Evolutionary conservation across 1,139 yeast species (phyloP), one percentile per base, ranked within the genome.

Genomic region (Entelexis sorbosivorans): DNA sequence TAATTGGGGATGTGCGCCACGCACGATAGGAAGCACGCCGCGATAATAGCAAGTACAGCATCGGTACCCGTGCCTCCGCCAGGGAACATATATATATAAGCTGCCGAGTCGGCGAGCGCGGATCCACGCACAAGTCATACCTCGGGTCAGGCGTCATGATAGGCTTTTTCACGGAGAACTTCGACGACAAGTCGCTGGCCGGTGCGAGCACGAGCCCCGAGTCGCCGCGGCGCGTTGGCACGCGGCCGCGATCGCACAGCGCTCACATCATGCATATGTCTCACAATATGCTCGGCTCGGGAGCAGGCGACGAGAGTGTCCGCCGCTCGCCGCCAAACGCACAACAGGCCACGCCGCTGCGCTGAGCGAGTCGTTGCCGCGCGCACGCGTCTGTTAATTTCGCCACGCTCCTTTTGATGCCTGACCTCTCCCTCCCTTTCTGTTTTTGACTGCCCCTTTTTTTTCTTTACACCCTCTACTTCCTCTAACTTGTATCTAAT

Each of bases 81-180:
- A 20, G 36, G 28, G 10, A 8, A 42, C n/a, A n/a, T n/a, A n/a
- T n/a, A 20, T 42, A 42, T 42, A 42, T 26, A 32, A 31, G 8
- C 35, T 5, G 31, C n/a, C 22, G 32, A 33, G 4, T 16, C 31
- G 5, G 5, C 31, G 16, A 7, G 31, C n/a, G n/a, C n/a, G n/a
- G n/a, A n/a, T n/a, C 32, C 20, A 20, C 24, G 38, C 38, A 17
- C 8, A n/a, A n/a, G n/a, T n/a, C n/a, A n/a, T n/a, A n/a, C n/a
- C n/a, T n/a, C n/a, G n/a, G n/a, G n/a, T n/a, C n/a, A n/a, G n/a
- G 16, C 22, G 5, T 8, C 20, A 53, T 53, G 56, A 42, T 46
- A 8, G 52, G 54, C 19, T 49, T 49, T 19, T 53, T 53, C 36
- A 40, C 43, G 5, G 56, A 53, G 36, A 49, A 53, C 42, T 53